Conservation (phyloP, 108 stramenopile species). For the Stephanodiscus triporus region DNA sequence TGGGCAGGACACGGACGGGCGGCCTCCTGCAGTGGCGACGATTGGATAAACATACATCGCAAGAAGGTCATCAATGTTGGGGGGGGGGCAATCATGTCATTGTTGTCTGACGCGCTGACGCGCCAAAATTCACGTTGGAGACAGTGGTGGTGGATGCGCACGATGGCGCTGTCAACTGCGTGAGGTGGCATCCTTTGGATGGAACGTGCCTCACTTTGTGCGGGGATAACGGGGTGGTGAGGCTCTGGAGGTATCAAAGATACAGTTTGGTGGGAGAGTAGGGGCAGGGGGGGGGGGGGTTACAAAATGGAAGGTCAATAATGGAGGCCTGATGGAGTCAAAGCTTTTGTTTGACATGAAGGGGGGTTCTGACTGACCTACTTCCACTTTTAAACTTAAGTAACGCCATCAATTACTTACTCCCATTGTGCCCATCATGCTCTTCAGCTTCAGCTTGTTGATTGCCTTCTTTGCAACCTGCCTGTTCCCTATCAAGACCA, state of each 20-base stretch:
- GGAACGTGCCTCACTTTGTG: conserved; percentile 74
- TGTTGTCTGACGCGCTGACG: too few species aligned
- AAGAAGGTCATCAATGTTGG: conserved; percentile 37
- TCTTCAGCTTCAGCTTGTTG: not conserved
- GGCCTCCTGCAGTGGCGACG: conserved; percentile 86
- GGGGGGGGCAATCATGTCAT: not conserved
- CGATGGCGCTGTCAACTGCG: conserved; percentile 94
- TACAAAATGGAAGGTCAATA: too few species aligned
- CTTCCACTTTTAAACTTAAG: not conserved
- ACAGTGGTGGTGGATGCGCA: conserved; percentile 56
- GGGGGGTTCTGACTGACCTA: too few species aligned
- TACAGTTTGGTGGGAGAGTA: not conserved
- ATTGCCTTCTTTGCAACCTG: conserved; percentile 9
- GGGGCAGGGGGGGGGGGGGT: not conserved
- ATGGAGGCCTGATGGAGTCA: too few species aligned
- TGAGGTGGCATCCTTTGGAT: conserved; percentile 91
- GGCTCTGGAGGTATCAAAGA: conserved; percentile 77
- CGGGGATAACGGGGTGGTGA: conserved; percentile 92
- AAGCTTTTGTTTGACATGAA: too few species aligned
- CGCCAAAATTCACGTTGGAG: conserved; percentile 71
- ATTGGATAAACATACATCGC: conserved; percentile 79
- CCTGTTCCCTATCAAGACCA: conserved; percentile 1
- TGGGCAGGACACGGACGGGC: conserved; percentile 78
- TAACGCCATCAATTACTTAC: not conserved
- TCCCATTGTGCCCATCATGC: not conserved